Evolutionary conservation across 2,329 filamentous ascomycete species (phyloP).

Genomic region (Westerdykella aurantiaca): DNA sequence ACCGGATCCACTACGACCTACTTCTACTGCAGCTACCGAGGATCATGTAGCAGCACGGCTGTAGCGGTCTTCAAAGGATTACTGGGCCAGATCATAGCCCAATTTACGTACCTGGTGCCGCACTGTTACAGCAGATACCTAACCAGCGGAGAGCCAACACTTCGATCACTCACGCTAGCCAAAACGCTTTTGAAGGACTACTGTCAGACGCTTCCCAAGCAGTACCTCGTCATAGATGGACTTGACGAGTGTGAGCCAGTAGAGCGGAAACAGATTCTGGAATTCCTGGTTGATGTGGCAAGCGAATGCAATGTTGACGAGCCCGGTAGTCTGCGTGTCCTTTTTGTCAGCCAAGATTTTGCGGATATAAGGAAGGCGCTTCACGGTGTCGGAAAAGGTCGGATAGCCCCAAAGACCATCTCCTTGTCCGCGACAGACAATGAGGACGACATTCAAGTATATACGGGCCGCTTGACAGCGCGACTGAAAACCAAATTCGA

Average conservation of each 20-base stretch:
- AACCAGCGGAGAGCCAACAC: too few species aligned
- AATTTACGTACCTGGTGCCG: too few species aligned
- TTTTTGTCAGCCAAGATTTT: slow-evolving; percentile 24
- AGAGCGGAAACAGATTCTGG: slow-evolving; percentile 18
- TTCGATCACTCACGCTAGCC: slow-evolving; percentile 6
- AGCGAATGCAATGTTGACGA: slow-evolving; percentile 10
- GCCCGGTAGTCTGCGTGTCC: slow-evolving; percentile 16
- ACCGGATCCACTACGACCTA: too few species aligned
- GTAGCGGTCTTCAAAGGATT: too few species aligned
- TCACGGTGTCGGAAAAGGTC: slow-evolving; percentile 2
- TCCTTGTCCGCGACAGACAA: slow-evolving; percentile 13
- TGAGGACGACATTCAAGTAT: slow-evolving; percentile 13
- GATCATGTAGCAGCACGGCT: too few species aligned
- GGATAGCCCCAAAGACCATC: slow-evolving; percentile 9
- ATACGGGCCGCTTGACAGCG: too few species aligned
- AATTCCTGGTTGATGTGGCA: slow-evolving; percentile 10
- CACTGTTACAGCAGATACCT: too few species aligned
- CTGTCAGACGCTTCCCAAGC: slow-evolving; percentile 11
- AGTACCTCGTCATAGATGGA: slow-evolving; percentile 22
- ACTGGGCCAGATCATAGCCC: too few species aligned
- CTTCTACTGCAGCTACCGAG: too few species aligned
- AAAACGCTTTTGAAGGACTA: slow-evolving; percentile 18
- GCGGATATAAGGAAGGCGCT: slow-evolving; percentile 15
- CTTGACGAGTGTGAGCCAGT: slow-evolving; percentile 17
- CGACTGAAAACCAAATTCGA: neutral